Evolutionary conservation across 2,329 filamentous ascomycete genomes (phyloP).

Genomic region (Sphaerulina musiva): DNA sequence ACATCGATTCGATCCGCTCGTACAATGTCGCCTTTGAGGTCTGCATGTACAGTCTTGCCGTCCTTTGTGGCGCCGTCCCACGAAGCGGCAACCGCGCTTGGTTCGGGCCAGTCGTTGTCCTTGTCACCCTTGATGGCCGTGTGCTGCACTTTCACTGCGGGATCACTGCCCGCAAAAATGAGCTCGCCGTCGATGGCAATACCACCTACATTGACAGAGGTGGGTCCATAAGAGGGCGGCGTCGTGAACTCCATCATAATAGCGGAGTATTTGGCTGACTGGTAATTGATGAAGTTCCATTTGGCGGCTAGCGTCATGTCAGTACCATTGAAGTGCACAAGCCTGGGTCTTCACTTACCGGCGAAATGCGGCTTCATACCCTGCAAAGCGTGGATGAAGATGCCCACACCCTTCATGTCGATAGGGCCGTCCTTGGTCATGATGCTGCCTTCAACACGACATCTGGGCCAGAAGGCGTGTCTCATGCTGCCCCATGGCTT

Average conservation of each 20-base stretch:
- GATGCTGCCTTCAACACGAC: slow-evolving; percentile 73
- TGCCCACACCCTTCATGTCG: slow-evolving; percentile 70
- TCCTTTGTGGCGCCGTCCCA: slow-evolving; percentile 77
- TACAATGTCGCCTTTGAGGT: slow-evolving; percentile 63
- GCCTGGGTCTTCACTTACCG: slow-evolving; percentile 43
- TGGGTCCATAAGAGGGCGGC: slow-evolving; percentile 83
- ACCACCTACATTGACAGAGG: slow-evolving; percentile 73
- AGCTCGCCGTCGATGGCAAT: slow-evolving; percentile 77
- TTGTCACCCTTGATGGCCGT: slow-evolving; percentile 62
- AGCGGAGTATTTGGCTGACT: slow-evolving; percentile 78
- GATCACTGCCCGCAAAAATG: slow-evolving; percentile 61
- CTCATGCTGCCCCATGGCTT: slow-evolving; percentile 90
- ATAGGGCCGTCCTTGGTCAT: slow-evolving; percentile 73
- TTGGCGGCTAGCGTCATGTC: slow-evolving; percentile 53
- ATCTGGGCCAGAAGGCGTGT: slow-evolving; percentile 92
- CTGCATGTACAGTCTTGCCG: slow-evolving; percentile 63
- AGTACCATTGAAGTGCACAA: not conserved
- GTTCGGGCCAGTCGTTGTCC: slow-evolving; percentile 84
- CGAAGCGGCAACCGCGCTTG: slow-evolving; percentile 63
- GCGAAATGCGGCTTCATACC: slow-evolving; percentile 99
- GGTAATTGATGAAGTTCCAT: slow-evolving; percentile 94
- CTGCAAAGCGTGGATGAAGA: slow-evolving; percentile 81
- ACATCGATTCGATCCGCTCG: slow-evolving; percentile 81
- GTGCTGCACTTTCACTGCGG: slow-evolving; percentile 61
- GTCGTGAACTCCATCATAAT: slow-evolving; percentile 95